Evolutionary conservation across 306 rosid genomes (phyloP).

Genomic region (Dalbergia cochinchinensis): DNA sequence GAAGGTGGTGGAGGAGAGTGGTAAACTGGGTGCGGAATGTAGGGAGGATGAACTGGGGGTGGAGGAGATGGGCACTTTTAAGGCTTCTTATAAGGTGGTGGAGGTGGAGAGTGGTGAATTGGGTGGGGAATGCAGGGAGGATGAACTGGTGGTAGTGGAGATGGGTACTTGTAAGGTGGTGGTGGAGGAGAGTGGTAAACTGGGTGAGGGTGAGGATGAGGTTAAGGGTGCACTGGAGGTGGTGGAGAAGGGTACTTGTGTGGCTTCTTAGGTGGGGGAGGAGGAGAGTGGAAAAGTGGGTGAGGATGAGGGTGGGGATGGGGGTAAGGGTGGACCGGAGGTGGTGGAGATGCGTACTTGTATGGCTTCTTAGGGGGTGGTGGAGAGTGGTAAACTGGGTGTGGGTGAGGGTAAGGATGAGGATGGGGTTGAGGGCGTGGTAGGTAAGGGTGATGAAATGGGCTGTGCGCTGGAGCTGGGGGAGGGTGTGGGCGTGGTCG

Average conservation of each 20-base stretch:
- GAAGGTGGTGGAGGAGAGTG: conserved; percentile 44
- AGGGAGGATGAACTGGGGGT: conserved; percentile 33
- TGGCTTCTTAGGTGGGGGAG: not conserved
- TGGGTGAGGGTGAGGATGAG: conserved; percentile 21
- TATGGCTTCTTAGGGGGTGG: no score
- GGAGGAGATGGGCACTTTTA: conserved; percentile 3
- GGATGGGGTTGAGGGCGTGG: no score
- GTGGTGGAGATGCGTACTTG: no score
- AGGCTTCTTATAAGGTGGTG: not conserved
- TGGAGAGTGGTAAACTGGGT: no score
- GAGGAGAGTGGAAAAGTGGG: not conserved
- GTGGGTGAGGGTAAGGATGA: no score
- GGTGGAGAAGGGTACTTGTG: conserved; percentile 47
- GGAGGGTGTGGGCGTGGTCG: not conserved
- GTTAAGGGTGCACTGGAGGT: no score
- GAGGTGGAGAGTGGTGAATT: not conserved
- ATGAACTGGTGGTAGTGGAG: conserved; percentile 8
- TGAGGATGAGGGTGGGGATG: not conserved
- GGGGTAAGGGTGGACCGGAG: no score
- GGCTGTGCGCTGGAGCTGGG: no score
- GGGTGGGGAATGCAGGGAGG: conserved; percentile 24
- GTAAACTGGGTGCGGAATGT: not conserved
- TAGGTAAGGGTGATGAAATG: no score
- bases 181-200: not conserved
- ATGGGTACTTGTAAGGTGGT: not conserved